Percentiles rank a stretch among this genome's conserved stretches.
Evolutionary conservation across 768 basidiomycete species (phyloP).

Genomic region (Lactifluus pinguis): DNA sequence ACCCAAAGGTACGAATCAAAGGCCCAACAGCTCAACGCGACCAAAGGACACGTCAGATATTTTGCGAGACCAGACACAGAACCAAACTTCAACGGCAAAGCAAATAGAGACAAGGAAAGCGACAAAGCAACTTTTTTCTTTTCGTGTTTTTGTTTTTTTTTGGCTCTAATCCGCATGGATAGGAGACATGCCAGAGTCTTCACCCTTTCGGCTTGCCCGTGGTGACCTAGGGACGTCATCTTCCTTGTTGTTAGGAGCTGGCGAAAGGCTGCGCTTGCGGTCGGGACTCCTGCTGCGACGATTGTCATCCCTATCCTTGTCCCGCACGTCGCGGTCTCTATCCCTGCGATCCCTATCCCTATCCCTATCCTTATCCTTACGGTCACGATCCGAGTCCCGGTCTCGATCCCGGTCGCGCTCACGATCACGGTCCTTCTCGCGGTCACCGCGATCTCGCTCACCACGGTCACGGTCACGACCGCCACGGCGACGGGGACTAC

Average conservation of each 20-base stretch:
- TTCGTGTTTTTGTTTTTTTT: constrained; percentile 24
- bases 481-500: constrained; percentile 42
- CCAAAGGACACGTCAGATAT: not conserved
- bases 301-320: constrained; percentile 32
- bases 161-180: constrained; percentile 33
- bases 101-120: constrained; percentile 4
- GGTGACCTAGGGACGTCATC: constrained; percentile 49
- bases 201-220: constrained; percentile 31
- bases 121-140: constrained; percentile 27
- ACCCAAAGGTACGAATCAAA: constrained; percentile 6
- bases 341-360: constrained; percentile 26
- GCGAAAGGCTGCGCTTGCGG: constrained; percentile 37
- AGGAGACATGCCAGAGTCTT: constrained; percentile 47
- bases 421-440: constrained; percentile 2
- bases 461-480: constrained; percentile 20
- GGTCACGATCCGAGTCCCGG: constrained; percentile 26
- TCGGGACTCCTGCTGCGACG: constrained; percentile 42
- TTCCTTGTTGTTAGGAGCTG: constrained; percentile 25
- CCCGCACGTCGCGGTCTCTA: constrained; percentile 27
- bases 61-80: not conserved
- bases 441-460: not conserved
- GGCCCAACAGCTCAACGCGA: not conserved
- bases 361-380: constrained; percentile 20
- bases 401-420: constrained; percentile 28
- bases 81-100: constrained; percentile 2